Conservation (phyloP, 2,329 filamentous ascomycete species). For the Neurospora crassa region DNA sequence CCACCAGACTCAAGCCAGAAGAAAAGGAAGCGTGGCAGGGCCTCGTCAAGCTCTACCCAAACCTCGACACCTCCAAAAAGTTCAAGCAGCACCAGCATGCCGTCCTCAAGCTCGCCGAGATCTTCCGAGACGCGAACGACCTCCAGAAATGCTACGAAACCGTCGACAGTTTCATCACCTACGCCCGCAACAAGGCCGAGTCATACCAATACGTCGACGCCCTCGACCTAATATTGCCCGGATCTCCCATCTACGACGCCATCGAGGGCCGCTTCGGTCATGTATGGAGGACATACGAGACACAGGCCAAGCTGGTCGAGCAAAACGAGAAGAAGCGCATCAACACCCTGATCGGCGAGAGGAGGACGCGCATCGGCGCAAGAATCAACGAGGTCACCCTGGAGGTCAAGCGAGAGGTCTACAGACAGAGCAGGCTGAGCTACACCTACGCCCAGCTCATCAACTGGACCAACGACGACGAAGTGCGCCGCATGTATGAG, state of each 20-base stretch:
- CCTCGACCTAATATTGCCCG: slow-evolving; percentile 67
- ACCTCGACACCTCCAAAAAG: slow-evolving; percentile 52
- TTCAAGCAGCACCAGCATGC: slow-evolving; percentile 67
- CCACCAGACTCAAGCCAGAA: slow-evolving; percentile 59
- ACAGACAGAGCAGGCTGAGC: slow-evolving; percentile 66
- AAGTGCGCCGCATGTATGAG: slow-evolving; percentile 72
- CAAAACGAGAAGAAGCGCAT: slow-evolving; percentile 80
- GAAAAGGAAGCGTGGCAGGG: slow-evolving; percentile 90
- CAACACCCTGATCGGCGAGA: slow-evolving; percentile 81
- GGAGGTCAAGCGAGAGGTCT: slow-evolving; percentile 82
- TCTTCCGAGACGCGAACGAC: slow-evolving; percentile 60
- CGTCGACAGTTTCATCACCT: slow-evolving; percentile 70
- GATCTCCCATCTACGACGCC: slow-evolving; percentile 67
- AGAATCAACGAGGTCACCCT: slow-evolving; percentile 72
- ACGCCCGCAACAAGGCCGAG: slow-evolving; percentile 64
- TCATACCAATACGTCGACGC: slow-evolving; percentile 66
- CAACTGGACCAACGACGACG: slow-evolving; percentile 84
- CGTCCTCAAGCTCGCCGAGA: slow-evolving; percentile 61
- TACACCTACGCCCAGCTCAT: slow-evolving; percentile 73
- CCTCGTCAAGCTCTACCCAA: slow-evolving; percentile 76
- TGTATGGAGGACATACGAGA: slow-evolving; percentile 71
- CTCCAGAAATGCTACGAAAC: slow-evolving; percentile 55
- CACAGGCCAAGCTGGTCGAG: slow-evolving; percentile 75
- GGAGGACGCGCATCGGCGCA: slow-evolving; percentile 78
- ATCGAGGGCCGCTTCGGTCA: slow-evolving; percentile 77